phyloP scores from a whole-genome alignment of 2,329 filamentous ascomycete species.

The Colletotrichum sojae region DNA sequence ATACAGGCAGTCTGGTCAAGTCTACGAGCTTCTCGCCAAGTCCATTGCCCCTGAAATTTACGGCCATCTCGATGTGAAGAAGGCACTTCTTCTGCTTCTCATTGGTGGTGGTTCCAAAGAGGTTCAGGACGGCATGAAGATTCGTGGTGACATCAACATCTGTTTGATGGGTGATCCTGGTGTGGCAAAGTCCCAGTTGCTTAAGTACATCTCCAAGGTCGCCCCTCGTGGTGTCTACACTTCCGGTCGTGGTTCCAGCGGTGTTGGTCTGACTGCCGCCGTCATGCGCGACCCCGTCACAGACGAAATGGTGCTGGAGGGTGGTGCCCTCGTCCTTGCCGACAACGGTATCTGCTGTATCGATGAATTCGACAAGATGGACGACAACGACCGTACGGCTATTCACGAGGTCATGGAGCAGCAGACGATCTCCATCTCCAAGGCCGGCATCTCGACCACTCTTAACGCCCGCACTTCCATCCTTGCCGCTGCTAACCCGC shows the following conservation, averaged over 20 bases:
- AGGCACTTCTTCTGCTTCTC: conserved; percentile 92
- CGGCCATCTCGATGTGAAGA: conserved; percentile 97
- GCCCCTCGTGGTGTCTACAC: conserved; percentile 93
- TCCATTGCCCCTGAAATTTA: conserved; percentile 98
- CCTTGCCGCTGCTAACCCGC: conserved; percentile 93
- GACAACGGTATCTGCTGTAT: conserved; percentile 91
- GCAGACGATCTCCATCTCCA: conserved; percentile 88
- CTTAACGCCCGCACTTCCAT: conserved; percentile 97
- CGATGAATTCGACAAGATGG: conserved; percentile 92
- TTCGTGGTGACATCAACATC: conserved; percentile 98
- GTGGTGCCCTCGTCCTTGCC: conserved; percentile 83
- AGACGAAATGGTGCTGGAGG: conserved; percentile 87
- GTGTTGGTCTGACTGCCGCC: conserved; percentile 85
- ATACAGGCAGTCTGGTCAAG: conserved; percentile 86
- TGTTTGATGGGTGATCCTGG: conserved; percentile 99
- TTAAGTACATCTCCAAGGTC: conserved; percentile 99
- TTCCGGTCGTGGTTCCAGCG: conserved; percentile 84
- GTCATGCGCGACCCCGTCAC: conserved; percentile 89
- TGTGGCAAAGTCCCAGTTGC: conserved; percentile 98
- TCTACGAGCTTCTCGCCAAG: conserved; percentile 95
- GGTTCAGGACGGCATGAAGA: conserved; percentile 98
- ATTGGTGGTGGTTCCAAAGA: conserved; percentile 97
- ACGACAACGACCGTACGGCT: conserved; percentile 84
- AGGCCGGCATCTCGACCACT: conserved; percentile 79
- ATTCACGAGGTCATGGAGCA: conserved; percentile 94